Evolutionary conservation across 768 basidiomycete species (phyloP), one percentile per base, ranked within the genome.

Genomic region (Tephrocybe sp.): DNA sequence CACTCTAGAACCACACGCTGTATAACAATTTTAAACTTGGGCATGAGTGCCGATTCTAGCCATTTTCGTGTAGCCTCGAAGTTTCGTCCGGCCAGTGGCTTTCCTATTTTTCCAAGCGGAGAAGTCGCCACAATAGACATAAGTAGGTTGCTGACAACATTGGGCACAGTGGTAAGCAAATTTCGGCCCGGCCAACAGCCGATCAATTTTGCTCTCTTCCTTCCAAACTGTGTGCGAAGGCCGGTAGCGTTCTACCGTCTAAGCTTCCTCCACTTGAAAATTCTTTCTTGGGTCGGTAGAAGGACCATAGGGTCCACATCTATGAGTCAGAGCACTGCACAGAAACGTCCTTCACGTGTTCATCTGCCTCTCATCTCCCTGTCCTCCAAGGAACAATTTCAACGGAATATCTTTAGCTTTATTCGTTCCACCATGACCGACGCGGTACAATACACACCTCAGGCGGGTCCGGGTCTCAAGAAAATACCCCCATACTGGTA

Each of bases 401-500:
- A 71, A 51, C 80, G 79, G 61, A 76, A 79, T 48, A 65, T 85
- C 40, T 66, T 74, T 51, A 79, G 74, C 50, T 73, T 86, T 42
- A 62, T 88, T 43, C 66, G 76, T 36, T 69, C 72, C 0, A 73
- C 77, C 40, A 83, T 84, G 80, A 61, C 72, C 3, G 71, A 73
- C 48, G 60, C 66, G 36, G 46, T 62, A n/a, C 61, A 65, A 18
- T 64, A 61, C 38, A 62, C 59, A n/a, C 61, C 65, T 21, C 59
- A 59, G 45, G 63, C 63, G 33, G 55, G 63, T 28, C 63, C 66
- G 3, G 85, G 84, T 10, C 73, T 97, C 53, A 87, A 88, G 65
- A 92, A 93, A 66, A 79, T 88, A 45, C 72, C 85, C 36, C 89
- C 94, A 0, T 96, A 96, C 65, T 97, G 93, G 91, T 89, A 91